Base-by-base conservation (phyloP, 2,329 filamentous ascomycete species). In the Sarocladiaceae sp. region DNA sequence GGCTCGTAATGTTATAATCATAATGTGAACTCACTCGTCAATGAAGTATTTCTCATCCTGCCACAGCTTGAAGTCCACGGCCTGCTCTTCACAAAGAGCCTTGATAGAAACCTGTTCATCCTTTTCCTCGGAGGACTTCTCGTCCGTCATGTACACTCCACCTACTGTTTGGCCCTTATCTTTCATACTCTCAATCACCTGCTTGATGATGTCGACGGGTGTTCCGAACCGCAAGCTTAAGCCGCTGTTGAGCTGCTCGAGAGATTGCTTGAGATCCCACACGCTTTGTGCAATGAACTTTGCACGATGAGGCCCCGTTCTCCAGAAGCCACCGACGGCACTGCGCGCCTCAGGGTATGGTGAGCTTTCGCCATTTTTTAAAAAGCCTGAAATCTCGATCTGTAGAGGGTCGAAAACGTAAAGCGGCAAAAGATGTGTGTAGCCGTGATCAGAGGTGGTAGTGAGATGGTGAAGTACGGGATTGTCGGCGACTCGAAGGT, bases 11-110 rank as follows among this genome's bases (percentile, higher is more conserved):
- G 29, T 26, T 12, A 4, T 20, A 6, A 8, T 13, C 28, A 18
- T 6, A 18, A 31, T 31, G 26, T 20, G 10, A 4, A 79, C 86
- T 68, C 71, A 92, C 88, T 92, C 87, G 60, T 92, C 85, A 49
- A 92, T 75, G 54, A 84, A 84, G 59, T 88, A 92, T 64, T 92
- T 93, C 66, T 91, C 88, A 59, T 93, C 88, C 1, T 68, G 66
- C 81, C 84, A 91, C 1, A 83, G 54, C 62, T 80, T 79, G 64
- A 90, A 88, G 1, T 82, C 74, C 3, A 83, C 71, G 1, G 72
- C 74, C 3, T 75, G 67, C 12, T 75, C 64, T 20, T 76, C 67
- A 52, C 86, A 84, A 1, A 81, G 62, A 0, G 70, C 63, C 25
- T 74, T 72, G 2, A 89, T 72, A 1, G 70, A 71, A 20, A 71